These are phyloP conservation scores for Tanacetum coccineum DNA, from an alignment of 129 eudicot species.

Conservation along the genomic window DNA sequence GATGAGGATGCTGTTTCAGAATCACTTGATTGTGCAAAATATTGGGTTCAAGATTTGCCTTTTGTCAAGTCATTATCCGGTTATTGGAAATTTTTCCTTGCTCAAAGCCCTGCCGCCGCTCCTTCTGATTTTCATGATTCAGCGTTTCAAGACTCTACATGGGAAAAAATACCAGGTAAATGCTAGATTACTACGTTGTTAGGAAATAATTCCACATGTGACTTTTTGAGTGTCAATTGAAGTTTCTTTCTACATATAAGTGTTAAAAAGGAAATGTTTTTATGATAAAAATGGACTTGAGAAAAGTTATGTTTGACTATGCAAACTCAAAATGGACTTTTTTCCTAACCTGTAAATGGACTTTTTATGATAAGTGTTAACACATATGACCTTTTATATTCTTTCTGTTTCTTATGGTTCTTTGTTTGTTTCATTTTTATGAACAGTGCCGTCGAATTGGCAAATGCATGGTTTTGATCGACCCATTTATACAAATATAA, in stretches of 20 bases:
- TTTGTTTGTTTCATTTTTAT: conserved; percentile 14
- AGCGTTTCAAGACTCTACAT: conserved; percentile 68
- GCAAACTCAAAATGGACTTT: conserved; percentile 9
- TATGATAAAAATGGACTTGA: background rate
- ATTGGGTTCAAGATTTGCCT: conserved; percentile 84
- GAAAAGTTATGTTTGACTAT: conserved; percentile 2
- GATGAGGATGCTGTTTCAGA: conserved; percentile 78
- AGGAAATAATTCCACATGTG: background rate
- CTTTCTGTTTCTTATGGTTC: conserved; percentile 6
- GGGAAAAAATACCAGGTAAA: conserved; percentile 85
- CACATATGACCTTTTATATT: background rate
- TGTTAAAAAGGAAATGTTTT: background rate
- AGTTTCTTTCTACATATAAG: background rate
- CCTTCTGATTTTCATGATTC: conserved; percentile 57
- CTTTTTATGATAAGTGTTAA: no score
- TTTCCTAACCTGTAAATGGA: background rate
- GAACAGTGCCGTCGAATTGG: conserved; percentile 95
- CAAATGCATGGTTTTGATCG: conserved; percentile 90
- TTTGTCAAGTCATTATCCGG: conserved; percentile 87
- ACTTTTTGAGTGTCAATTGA: background rate
- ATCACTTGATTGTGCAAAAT: conserved; percentile 81
- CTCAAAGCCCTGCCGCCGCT: conserved; percentile 49
- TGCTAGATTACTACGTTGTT: background rate
- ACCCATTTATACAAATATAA: conserved; percentile 80
- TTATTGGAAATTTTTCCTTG: conserved; percentile 73